A percentile compares a stretch with the other conserved stretches of the same genome.
phyloP scores from a whole-genome alignment of 73 alveolate genomes.

The Uronychia binucleata region DNA sequence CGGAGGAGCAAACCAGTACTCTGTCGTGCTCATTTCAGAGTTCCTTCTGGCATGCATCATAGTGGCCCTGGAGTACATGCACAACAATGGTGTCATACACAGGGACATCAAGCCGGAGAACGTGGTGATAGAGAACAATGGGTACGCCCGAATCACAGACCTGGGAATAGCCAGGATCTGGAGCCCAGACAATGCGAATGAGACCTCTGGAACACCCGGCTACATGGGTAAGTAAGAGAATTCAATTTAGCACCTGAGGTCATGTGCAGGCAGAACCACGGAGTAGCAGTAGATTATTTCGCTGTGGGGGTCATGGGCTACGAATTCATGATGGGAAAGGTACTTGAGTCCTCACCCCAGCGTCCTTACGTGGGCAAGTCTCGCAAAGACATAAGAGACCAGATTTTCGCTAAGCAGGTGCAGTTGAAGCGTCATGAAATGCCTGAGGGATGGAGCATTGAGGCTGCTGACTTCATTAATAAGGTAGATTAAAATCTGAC shows the following conservation, averaged over 20 bases:
- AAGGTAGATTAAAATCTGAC: slow-evolving; percentile 8
- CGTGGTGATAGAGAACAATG: slow-evolving; percentile 71
- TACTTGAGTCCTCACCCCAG: slow-evolving; percentile 15
- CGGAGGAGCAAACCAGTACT: slow-evolving; percentile 84
- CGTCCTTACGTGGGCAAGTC: slow-evolving; percentile 79
- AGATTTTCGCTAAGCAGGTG: slow-evolving; percentile 71
- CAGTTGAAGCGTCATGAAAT: slow-evolving; percentile 52
- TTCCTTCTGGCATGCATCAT: slow-evolving; percentile 74
- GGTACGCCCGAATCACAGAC: slow-evolving; percentile 74
- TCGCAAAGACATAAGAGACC: slow-evolving; percentile 67
- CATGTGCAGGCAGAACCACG: slow-evolving; percentile 75
- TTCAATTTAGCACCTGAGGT: slow-evolving; percentile 72
- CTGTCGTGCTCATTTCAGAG: not conserved
- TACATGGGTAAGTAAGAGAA: slow-evolving; percentile 33
- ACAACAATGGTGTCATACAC: slow-evolving; percentile 64
- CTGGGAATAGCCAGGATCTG: slow-evolving; percentile 75
- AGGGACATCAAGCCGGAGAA: slow-evolving; percentile 91
- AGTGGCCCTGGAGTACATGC: slow-evolving; percentile 70
- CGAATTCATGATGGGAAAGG: slow-evolving; percentile 76
- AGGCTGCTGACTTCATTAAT: slow-evolving; percentile 78
- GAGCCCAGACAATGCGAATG: slow-evolving; percentile 59
- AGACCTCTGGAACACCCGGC: slow-evolving; percentile 70
- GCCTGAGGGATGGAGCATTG: slow-evolving; percentile 77
- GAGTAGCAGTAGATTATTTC: slow-evolving; percentile 72
- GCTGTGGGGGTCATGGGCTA: slow-evolving; percentile 85